phyloP scores from a whole-genome alignment of 2,329 filamentous ascomycete species.

The Talaromyces sp. region DNA sequence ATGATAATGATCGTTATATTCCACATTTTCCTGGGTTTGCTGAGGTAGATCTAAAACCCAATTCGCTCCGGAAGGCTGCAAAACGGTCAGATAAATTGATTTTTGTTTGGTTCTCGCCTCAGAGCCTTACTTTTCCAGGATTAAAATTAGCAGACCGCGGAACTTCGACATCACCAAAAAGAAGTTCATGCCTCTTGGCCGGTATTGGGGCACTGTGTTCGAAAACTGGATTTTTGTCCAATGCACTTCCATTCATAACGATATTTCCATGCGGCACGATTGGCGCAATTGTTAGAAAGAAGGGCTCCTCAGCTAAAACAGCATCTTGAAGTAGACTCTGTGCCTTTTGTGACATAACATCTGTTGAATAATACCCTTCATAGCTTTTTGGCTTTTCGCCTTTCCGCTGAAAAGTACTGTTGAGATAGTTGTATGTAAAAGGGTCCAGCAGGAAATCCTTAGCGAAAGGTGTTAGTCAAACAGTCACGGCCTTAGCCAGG shows the following conservation, averaged over 20 bases:
- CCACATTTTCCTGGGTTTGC: slow-evolving; percentile 43
- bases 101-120: too few species aligned
- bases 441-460: slow-evolving; percentile 59
- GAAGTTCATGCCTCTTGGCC: slow-evolving; percentile 53
- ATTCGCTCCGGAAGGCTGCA: slow-evolving; percentile 35
- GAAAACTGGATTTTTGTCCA: slow-evolving; percentile 13
- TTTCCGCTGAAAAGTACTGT: slow-evolving; percentile 59
- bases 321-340: slow-evolving; percentile 58
- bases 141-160: slow-evolving; percentile 64
- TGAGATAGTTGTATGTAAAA: slow-evolving; percentile 62
- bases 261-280: slow-evolving; percentile 59
- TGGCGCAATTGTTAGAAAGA: slow-evolving; percentile 63
- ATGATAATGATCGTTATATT: slow-evolving; percentile 51
- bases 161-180: slow-evolving; percentile 55
- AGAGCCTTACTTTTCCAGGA: slow-evolving; percentile 34
- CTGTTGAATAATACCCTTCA: slow-evolving; percentile 51
- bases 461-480: too few species aligned
- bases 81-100: too few species aligned
- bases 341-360: slow-evolving; percentile 56
- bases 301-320: slow-evolving; percentile 50
- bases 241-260: slow-evolving; percentile 13
- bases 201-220: slow-evolving; percentile 25
- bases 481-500: neutral
- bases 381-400: slow-evolving; percentile 49
- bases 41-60: slow-evolving; percentile 42